These are phyloP conservation scores for Arachnomyces sp. DNA, from an alignment of 2,329 filamentous ascomycete genomes.

Conservation along the genomic window DNA sequence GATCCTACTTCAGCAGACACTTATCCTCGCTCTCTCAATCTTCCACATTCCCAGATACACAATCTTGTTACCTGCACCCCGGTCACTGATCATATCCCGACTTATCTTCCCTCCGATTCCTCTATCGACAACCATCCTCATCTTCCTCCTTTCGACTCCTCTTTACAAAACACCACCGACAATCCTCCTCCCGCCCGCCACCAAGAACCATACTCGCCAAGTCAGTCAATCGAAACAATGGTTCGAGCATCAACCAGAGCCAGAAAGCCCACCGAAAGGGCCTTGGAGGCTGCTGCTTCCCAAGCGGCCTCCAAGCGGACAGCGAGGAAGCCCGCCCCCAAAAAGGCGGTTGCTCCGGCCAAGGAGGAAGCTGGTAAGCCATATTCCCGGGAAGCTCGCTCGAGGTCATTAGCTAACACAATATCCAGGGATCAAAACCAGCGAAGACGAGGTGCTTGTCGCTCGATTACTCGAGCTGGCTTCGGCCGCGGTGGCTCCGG, in stretches of 20 bases:
- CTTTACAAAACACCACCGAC: slow-evolving; percentile 1
- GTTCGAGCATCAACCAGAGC: slow-evolving; percentile 20
- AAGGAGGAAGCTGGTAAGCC: slow-evolving; percentile 5
- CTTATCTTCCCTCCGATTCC: too few relatives aligned
- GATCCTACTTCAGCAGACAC: background rate
- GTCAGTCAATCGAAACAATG: slow-evolving; percentile 12
- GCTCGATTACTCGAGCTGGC: slow-evolving; percentile 15
- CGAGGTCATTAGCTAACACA: slow-evolving; percentile 1
- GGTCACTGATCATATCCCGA: too few relatives aligned
- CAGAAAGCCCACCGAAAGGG: slow-evolving; percentile 23
- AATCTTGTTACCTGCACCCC: too few relatives aligned
- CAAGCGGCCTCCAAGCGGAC: slow-evolving; percentile 1
- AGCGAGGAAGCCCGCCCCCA: too few relatives aligned
- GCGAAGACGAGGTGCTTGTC: slow-evolving; percentile 11
- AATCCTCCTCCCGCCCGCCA: too few relatives aligned
- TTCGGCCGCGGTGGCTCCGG: slow-evolving; percentile 13
- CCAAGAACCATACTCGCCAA: slow-evolving; percentile 4
- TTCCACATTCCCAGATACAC: background rate
- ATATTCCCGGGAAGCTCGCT: background rate
- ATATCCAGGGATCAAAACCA: background rate
- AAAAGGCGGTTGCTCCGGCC: background rate
- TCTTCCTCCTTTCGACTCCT: slow-evolving; percentile 3
- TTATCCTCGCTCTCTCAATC: background rate
- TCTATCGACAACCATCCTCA: slow-evolving; percentile 9
- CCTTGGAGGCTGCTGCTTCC: slow-evolving; percentile 18